Percentiles rank a stretch among this genome's conserved stretches.
phyloP scores from a whole-genome alignment of 441 rosid species.

The Jatropha multifida region DNA sequence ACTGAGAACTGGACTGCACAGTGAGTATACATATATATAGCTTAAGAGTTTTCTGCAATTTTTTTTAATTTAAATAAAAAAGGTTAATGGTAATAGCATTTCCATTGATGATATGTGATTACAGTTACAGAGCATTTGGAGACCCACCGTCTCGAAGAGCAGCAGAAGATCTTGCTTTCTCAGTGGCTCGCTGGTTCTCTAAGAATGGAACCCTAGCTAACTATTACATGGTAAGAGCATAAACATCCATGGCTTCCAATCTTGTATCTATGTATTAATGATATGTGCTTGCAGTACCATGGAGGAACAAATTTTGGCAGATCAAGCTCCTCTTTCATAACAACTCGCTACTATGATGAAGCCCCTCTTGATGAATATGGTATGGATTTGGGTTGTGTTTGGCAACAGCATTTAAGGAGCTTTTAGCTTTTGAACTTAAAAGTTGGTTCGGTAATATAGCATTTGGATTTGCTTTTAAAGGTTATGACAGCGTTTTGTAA shows the following conservation, averaged over 20 bases:
- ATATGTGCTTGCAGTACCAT: slow-evolving; percentile 51
- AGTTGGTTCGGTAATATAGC: too few species aligned
- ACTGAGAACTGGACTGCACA: slow-evolving; percentile 97
- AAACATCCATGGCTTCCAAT: background rate
- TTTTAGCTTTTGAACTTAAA: too few species aligned
- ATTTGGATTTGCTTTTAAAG: too few species aligned
- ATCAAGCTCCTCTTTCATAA: slow-evolving; percentile 57
- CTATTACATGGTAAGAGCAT: slow-evolving; percentile 78
- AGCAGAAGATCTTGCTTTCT: slow-evolving; percentile 73
- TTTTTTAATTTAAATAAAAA: too few species aligned
- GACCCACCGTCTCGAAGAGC: slow-evolving; percentile 87
- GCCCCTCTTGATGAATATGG: slow-evolving; percentile 86
- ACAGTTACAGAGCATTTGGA: slow-evolving; percentile 78
- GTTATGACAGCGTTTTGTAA: too few species aligned
- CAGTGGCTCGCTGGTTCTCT: slow-evolving; percentile 76
- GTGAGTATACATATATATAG: slow-evolving; percentile 36
- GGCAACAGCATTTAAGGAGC: too few species aligned
- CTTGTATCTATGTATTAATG: background rate
- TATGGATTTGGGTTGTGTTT: slow-evolving; percentile 15
- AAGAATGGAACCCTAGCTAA: slow-evolving; percentile 71
- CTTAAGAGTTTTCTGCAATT: background rate
- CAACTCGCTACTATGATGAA: slow-evolving; percentile 84
- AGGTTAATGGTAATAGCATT: background rate
- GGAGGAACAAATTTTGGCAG: slow-evolving; percentile 86
- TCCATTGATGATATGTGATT: background rate